phyloP scores from a whole-genome alignment of 73 alveolate genomes.

The Vitrella brassicaformis region DNA sequence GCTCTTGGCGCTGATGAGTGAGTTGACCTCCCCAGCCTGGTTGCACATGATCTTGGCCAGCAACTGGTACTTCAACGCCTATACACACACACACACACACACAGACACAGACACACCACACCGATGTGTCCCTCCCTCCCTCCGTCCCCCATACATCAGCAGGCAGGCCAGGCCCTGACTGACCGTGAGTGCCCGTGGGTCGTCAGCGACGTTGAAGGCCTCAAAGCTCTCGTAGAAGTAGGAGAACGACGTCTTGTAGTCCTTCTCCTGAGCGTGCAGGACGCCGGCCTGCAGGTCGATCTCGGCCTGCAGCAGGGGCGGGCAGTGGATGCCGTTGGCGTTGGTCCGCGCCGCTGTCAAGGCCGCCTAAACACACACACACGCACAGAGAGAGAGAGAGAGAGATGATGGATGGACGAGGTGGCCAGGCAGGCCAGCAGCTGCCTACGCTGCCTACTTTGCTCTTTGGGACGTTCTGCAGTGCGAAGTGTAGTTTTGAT shows the following conservation, averaged over 20 bases:
- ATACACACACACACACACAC: too few species aligned
- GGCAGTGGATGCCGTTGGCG: conserved; percentile 58
- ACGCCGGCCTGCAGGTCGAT: conserved; percentile 68
- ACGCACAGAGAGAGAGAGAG: too few species aligned
- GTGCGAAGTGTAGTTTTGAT: conserved; percentile 39
- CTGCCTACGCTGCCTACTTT: conserved; percentile 1
- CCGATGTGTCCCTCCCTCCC: too few species aligned
- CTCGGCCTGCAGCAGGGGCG: conserved; percentile 69
- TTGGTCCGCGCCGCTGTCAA: conserved; percentile 70
- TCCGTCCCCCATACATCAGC: too few species aligned
- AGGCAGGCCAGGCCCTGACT: too few species aligned
- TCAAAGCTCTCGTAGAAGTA: conserved; percentile 74
- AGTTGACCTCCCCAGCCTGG: conserved; percentile 49
- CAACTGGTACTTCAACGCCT: conserved; percentile 64
- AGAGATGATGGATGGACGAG: too few species aligned
- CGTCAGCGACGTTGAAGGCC: conserved; percentile 58
- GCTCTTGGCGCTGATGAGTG: too few species aligned
- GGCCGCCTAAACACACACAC: conserved; percentile 41
- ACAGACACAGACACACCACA: too few species aligned
- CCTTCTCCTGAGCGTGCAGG: conserved; percentile 67
- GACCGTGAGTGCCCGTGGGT: too few species aligned
- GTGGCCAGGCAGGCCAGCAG: background rate
- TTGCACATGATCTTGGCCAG: conserved; percentile 61
- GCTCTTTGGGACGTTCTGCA: conserved; percentile 43
- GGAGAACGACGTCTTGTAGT: conserved; percentile 68